Evolutionary conservation across 306 rosid genomes (phyloP).

Genomic region (Prunus persica): DNA sequence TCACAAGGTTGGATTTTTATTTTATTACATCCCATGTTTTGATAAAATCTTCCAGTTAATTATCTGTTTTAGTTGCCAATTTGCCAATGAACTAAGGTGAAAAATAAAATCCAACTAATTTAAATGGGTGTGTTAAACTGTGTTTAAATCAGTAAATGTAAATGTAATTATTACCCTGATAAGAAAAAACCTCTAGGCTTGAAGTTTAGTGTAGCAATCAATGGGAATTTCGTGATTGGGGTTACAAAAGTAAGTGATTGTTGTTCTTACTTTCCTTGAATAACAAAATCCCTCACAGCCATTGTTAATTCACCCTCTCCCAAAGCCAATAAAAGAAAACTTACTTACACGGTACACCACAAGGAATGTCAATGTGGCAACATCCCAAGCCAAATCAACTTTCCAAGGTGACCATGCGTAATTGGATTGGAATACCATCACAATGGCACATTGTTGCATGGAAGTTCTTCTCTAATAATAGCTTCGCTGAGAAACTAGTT

Average conservation of each 20-base stretch:
- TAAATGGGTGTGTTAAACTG: background rate
- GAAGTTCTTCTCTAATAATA: no score
- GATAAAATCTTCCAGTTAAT: no score
- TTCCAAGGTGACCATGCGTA: no score
- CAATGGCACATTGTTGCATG: no score
- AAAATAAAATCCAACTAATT: background rate
- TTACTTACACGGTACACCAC: no score
- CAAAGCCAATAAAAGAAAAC: background rate
- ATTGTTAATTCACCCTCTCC: background rate
- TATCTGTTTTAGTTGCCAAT: background rate
- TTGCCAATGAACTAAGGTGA: background rate
- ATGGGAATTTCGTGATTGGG: background rate
- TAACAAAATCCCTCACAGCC: background rate
- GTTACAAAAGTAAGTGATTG: background rate
- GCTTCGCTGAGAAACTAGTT: background rate
- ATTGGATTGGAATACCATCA: no score
- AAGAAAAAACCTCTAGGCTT: background rate
- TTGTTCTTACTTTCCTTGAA: background rate
- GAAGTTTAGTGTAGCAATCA: background rate
- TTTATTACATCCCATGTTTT: background rate
- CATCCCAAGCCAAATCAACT: no score
- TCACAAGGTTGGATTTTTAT: conserved; percentile 48
- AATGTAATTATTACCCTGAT: background rate
- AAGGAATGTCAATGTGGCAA: no score
- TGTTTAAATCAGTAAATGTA: background rate